Percentiles rank a stretch among this genome's conserved stretches.
Evolutionary conservation across 192 early-diverging fungal genomes (phyloP).

Genomic region (Coemansia sp.): DNA sequence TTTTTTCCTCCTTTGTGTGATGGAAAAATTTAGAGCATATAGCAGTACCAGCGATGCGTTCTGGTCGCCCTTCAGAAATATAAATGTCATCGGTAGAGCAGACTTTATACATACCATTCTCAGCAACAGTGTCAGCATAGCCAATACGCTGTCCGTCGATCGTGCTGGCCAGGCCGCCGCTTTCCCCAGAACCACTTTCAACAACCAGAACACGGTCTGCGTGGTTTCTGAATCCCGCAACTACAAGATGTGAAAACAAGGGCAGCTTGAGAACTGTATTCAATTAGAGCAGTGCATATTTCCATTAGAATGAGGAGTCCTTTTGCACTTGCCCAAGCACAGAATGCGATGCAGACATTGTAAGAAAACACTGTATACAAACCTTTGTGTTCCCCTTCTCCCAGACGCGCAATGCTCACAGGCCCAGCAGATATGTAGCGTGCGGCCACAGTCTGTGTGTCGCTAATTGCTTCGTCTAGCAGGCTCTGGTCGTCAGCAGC

Average conservation of each 20-base stretch:
- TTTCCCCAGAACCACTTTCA: conserved; percentile 3
- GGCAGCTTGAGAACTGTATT: not conserved
- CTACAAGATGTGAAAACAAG: conserved; percentile 18
- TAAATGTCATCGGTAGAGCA: not conserved
- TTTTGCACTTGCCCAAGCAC: not conserved
- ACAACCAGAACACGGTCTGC: conserved; percentile 18
- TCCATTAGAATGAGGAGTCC: no score
- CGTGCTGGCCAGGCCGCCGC: conserved; percentile 12
- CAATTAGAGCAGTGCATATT: not conserved
- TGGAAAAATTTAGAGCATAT: no score
- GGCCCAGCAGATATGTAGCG: conserved; percentile 26
- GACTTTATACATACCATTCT: conserved; percentile 38
- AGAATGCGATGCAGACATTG: not conserved
- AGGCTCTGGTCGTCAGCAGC: conserved; percentile 37
- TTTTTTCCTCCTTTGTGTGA: no score
- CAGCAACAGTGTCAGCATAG: conserved; percentile 29
- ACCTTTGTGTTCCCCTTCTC: conserved; percentile 38
- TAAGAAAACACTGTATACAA: not conserved
- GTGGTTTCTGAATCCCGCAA: conserved; percentile 22
- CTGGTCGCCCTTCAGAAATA: not conserved
- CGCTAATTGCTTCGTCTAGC: conserved; percentile 18
- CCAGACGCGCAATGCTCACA: conserved; percentile 44
- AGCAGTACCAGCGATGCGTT: not conserved
- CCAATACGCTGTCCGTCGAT: conserved; percentile 41
- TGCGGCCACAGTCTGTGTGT: conserved; percentile 27